These are phyloP conservation scores for Trypanosoma vivax DNA, from an alignment of 208 protist species.

Conservation along the genomic window DNA sequence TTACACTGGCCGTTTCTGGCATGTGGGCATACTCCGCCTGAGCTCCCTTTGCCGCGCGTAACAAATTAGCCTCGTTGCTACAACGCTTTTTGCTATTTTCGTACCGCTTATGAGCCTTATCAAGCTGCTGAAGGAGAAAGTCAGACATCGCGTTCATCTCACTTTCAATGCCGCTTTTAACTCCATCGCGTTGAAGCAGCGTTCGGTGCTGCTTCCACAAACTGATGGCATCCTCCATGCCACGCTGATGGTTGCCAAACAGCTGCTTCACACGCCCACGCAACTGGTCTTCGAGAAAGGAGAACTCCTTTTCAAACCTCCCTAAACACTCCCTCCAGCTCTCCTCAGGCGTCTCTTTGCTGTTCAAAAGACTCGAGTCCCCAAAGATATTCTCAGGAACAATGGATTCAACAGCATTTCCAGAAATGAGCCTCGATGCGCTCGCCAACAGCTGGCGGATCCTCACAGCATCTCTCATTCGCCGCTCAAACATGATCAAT, in stretches of 20 bases:
- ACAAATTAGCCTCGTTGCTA: constrained; percentile 50
- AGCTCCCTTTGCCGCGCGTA: constrained; percentile 58
- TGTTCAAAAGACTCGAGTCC: constrained; percentile 56
- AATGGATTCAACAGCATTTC: constrained; percentile 40
- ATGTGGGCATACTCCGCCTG: constrained; percentile 52
- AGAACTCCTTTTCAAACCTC: constrained; percentile 79
- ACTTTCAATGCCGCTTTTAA: constrained; percentile 37
- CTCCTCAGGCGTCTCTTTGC: constrained; percentile 20
- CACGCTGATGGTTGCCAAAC: constrained; percentile 26
- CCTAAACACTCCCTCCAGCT: constrained; percentile 50
- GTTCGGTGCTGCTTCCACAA: constrained; percentile 39
- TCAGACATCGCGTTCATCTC: constrained; percentile 42
- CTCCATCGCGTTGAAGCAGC: constrained; percentile 50
- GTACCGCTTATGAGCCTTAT: constrained; percentile 38
- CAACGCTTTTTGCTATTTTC: constrained; percentile 61
- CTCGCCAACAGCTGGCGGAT: constrained; percentile 59
- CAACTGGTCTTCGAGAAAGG: constrained; percentile 69
- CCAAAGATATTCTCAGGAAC: constrained; percentile 75
- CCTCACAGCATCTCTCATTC: constrained; percentile 61
- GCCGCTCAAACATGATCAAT: constrained; percentile 51
- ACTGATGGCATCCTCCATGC: constrained; percentile 22
- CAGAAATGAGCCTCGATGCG: constrained; percentile 24
- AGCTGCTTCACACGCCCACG: constrained; percentile 52
- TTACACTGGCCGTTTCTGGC: constrained; percentile 36
- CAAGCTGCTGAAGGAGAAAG: constrained; percentile 56